Evolutionary conservation across 192 early-diverging fungal genomes (phyloP).

Genomic region (Umbelopsis sp.): DNA sequence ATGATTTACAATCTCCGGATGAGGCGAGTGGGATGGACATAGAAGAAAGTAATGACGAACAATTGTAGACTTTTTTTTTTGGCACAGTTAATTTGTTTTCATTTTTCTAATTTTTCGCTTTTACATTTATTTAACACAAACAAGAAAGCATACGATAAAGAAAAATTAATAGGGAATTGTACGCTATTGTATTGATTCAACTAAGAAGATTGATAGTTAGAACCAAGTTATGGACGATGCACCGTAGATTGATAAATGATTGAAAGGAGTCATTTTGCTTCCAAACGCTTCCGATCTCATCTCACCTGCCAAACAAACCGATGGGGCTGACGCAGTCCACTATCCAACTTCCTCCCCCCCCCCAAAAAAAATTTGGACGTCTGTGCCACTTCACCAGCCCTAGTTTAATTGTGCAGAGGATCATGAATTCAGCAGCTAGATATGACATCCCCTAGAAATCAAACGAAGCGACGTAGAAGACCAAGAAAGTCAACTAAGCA

Average conservation of each 20-base stretch:
- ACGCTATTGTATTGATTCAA: too few species aligned
- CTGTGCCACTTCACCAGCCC: not conserved
- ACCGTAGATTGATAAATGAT: too few species aligned
- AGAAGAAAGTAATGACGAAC: not conserved
- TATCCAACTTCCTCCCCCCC: too few species aligned
- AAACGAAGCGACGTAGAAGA: conserved; percentile 1
- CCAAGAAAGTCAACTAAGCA: not conserved
- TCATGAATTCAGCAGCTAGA: not conserved
- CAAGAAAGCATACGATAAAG: not conserved
- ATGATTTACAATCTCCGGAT: not conserved
- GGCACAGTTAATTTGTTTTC: not conserved
- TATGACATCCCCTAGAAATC: conserved; percentile 18
- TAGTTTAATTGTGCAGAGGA: not conserved
- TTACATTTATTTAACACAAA: not conserved
- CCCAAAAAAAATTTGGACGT: not conserved
- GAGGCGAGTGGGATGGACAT: not conserved
- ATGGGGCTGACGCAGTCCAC: too few species aligned
- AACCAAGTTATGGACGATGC: too few species aligned
- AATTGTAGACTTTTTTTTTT: conserved; percentile 2
- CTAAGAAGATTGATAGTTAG: too few species aligned
- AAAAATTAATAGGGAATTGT: too few species aligned
- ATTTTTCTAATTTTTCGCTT: too few species aligned
- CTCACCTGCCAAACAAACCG: too few species aligned
- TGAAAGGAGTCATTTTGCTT: too few species aligned
- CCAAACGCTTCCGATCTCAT: not conserved